Base-by-base conservation (phyloP, 768 basidiomycete species). In the Paxillus involutus region DNA sequence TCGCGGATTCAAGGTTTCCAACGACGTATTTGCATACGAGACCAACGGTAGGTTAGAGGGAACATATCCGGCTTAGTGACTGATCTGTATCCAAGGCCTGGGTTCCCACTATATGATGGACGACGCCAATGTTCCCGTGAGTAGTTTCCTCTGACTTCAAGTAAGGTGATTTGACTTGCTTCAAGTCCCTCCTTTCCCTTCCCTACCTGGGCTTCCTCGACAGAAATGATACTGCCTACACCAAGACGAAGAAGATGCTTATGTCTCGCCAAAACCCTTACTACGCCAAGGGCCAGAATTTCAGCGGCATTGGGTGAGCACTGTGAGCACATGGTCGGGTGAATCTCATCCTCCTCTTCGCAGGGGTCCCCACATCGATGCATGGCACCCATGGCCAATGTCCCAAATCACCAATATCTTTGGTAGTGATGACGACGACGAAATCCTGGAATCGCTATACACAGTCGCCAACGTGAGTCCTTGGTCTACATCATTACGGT, bases 301-400 rank as follows among this genome's bases (percentile, higher is more conserved):
- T 90, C 70, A 80, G 76, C 30, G 89, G 89, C 0, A 74, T 84
- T 54, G 86, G 89, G 89, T 89, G 62, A 47, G 82, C 70, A 37
- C n/a, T 8, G 36, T 42, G 8, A 32, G 41, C 17, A 50, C 46
- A 4, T 44, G 24, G 51, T 39, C 14, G 42, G 29, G 17, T 37
- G 24, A 36, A 6, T 42, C 42, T 52, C 37, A 57, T 37, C 16
- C 26, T 39, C 33, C 53, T 30, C 39, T 36, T 30, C 57, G 30
- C 44, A 89, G 88, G 32, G 88, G 89, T 4, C 89, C 89, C 35
- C 89, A 91, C 68, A 80, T 86, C 46, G 81, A 83, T 62, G 79
- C 80, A 10, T 86, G 81, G 80, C 77, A 88, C 65, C 88, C 88
- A 44, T 91, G 89, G 89, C 89, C 89, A 3, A 91, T 91, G 89